Percentiles rank a stretch among this genome's conserved stretches.
Evolutionary conservation across 768 basidiomycete species (phyloP).

Genomic region (Lactarius evosmus): DNA sequence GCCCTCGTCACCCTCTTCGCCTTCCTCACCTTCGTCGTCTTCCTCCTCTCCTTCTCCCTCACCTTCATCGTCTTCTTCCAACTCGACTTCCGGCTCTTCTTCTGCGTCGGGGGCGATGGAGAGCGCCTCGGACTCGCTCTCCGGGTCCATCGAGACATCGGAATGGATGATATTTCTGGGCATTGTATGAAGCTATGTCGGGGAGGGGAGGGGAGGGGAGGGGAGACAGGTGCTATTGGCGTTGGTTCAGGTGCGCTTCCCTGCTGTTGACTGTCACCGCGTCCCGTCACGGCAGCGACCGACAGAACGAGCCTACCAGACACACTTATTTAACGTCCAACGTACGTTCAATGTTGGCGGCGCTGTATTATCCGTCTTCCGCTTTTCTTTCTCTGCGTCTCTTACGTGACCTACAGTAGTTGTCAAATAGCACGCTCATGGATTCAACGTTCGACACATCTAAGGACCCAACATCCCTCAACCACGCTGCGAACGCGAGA

Average conservation of each 20-base stretch:
- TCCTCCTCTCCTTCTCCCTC: constrained; percentile 3
- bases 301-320: neutral
- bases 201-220: too few species aligned
- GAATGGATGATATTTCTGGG: constrained; percentile 27
- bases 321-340: too few species aligned
- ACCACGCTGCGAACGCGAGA: neutral
- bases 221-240: neutral
- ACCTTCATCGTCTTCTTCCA: constrained; percentile 35
- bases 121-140: constrained; percentile 24
- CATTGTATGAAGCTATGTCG: neutral
- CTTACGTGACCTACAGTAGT: neutral
- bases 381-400: neutral
- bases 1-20: constrained; percentile 43
- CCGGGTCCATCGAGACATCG: constrained; percentile 24
- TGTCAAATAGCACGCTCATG: neutral
- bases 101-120: constrained; percentile 35
- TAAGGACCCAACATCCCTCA: neutral
- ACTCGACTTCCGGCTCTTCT: constrained; percentile 41
- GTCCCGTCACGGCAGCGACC: neutral
- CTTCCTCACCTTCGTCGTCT: constrained; percentile 34
- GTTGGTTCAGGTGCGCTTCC: neutral
- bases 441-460: neutral
- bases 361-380: neutral
- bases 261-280: neutral
- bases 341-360: too few species aligned